Conservation (phyloP, 2,329 filamentous ascomycete species). For the Colletotrichum tofieldiae region DNA sequence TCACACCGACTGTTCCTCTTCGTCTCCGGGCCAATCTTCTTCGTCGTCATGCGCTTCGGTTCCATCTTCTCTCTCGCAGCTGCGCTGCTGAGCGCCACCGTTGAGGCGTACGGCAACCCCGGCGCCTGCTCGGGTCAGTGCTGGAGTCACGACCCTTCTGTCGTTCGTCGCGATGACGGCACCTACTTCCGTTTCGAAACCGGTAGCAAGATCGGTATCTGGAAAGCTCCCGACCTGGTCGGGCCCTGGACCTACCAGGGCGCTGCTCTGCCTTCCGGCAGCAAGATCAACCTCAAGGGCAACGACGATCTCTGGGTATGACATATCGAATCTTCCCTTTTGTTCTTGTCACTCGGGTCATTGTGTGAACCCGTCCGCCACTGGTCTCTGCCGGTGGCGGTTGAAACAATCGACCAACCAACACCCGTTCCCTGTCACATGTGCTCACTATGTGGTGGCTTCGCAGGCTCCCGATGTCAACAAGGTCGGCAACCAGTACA, state of each 20-base stretch:
- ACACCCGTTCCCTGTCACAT: background rate
- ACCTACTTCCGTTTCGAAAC: conserved; percentile 62
- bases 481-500: conserved; percentile 71
- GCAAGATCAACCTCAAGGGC: conserved; percentile 57
- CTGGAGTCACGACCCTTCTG: conserved; percentile 56
- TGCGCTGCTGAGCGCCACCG: conserved; percentile 26
- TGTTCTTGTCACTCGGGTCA: background rate
- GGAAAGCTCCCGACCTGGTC: conserved; percentile 53
- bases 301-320: conserved; percentile 61
- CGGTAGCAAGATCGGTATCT: conserved; percentile 57
- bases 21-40: background rate
- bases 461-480: conserved; percentile 74
- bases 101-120: conserved; percentile 49
- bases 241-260: conserved; percentile 62
- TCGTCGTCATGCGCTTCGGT: conserved; percentile 29
- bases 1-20: background rate
- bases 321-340: background rate
- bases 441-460: background rate
- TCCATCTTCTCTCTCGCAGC: conserved; percentile 36
- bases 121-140: conserved; percentile 57
- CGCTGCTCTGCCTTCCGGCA: conserved; percentile 55
- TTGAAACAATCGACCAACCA: background rate
- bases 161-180: conserved; percentile 58
- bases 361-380: no score
- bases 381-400: no score